These are phyloP conservation scores for Lonicera japonica DNA, from an alignment of 129 eudicot species.

Conservation along the genomic window DNA sequence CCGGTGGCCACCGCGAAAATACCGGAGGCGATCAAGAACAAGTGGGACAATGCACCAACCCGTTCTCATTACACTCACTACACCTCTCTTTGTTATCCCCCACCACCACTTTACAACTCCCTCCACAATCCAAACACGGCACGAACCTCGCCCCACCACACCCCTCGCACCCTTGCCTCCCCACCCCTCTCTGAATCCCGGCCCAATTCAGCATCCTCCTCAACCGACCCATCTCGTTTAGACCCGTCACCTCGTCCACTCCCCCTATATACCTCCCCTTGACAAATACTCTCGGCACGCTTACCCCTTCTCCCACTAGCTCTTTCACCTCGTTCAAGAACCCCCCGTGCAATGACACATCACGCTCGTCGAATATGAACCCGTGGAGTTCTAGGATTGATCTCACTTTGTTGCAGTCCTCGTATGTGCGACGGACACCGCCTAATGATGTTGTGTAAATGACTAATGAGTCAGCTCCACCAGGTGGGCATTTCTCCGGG, in stretches of 20 bases:
- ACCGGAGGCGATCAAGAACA: slow-evolving; percentile 32
- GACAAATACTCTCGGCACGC: slow-evolving; percentile 73
- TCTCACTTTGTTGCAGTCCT: slow-evolving; percentile 63
- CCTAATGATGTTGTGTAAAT: slow-evolving; percentile 85
- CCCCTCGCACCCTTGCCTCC: slow-evolving; percentile 68
- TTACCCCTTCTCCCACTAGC: slow-evolving; percentile 38
- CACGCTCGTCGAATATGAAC: slow-evolving; percentile 69
- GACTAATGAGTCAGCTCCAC: slow-evolving; percentile 64
- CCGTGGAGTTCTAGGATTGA: slow-evolving; percentile 60
- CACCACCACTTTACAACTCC: slow-evolving; percentile 68
- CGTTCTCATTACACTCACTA: slow-evolving; percentile 73
- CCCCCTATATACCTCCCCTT: slow-evolving; percentile 83
- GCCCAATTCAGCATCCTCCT: slow-evolving; percentile 68
- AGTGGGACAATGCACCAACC: slow-evolving; percentile 63
- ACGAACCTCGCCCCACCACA: slow-evolving; percentile 86
- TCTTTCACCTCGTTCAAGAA: slow-evolving; percentile 57
- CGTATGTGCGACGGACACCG: slow-evolving; percentile 71
- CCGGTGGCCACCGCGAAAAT: too few relatives aligned
- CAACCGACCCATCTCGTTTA: slow-evolving; percentile 68
- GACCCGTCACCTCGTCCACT: slow-evolving; percentile 62
- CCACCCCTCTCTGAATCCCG: slow-evolving; percentile 61
- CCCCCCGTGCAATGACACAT: slow-evolving; percentile 59
- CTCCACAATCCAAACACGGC: slow-evolving; percentile 83
- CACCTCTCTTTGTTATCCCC: slow-evolving; percentile 56
- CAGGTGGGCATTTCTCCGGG: slow-evolving; percentile 84